A percentile compares a stretch with the other conserved stretches of the same genome.
These are phyloP conservation scores for Phylloporus sp. DNA, from an alignment of 768 basidiomycete genomes.

Conservation along the genomic window DNA sequence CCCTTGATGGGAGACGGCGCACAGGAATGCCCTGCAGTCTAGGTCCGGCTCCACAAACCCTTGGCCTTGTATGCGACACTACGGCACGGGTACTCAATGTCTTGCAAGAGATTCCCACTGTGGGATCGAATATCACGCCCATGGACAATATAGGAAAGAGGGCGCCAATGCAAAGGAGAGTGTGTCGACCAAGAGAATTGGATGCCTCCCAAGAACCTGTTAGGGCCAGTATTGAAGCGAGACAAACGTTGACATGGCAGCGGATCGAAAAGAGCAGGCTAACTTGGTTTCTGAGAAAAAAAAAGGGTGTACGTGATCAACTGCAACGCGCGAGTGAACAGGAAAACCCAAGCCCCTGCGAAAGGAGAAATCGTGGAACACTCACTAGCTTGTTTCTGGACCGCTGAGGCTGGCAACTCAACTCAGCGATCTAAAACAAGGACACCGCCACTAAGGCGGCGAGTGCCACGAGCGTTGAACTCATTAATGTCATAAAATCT, in stretches of 20 bases:
- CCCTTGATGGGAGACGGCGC: not conserved
- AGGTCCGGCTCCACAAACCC: not conserved
- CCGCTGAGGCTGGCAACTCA: too few relatives aligned
- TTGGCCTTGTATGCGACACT: not conserved
- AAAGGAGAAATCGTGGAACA: not conserved
- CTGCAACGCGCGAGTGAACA: not conserved
- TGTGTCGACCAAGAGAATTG: not conserved
- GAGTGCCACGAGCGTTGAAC: not conserved
- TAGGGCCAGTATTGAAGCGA: not conserved
- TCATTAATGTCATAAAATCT: not conserved
- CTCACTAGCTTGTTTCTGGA: too few relatives aligned
- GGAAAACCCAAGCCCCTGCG: not conserved
- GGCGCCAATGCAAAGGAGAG: slow-evolving; percentile 16
- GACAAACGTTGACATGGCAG: slow-evolving; percentile 9
- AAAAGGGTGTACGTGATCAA: not conserved
- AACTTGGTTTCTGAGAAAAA: slow-evolving; percentile 7
- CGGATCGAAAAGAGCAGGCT: not conserved
- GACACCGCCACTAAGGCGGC: slow-evolving; percentile 13
- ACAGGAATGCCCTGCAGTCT: not conserved
- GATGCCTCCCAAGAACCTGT: not conserved
- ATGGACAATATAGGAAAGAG: not conserved
- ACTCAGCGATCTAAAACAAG: slow-evolving; percentile 2
- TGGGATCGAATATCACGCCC: slow-evolving; percentile 12
- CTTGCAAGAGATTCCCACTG: slow-evolving; percentile 17
- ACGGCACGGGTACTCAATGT: not conserved